A percentile compares a stretch with the other conserved stretches of the same genome.
Conservation (phyloP, 2,329 filamentous ascomycete genomes). For the Drechmeria coniospora region DNA sequence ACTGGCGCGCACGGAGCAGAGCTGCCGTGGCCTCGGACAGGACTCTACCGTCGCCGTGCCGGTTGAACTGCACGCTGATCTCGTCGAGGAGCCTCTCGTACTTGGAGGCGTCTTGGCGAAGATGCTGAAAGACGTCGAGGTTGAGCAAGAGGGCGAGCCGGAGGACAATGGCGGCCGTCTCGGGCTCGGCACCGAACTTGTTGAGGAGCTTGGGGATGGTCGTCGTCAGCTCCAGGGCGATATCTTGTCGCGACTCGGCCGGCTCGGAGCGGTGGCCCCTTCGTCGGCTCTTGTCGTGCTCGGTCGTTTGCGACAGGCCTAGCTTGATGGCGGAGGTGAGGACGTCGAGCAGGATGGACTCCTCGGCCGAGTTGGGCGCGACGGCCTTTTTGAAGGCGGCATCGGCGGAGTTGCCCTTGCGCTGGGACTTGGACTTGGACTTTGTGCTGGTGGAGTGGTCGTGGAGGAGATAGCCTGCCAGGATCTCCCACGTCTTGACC, state of each 20-base stretch:
- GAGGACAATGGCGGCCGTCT: slow-evolving; percentile 73
- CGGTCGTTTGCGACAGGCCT: slow-evolving; percentile 49
- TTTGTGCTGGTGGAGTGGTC: slow-evolving; percentile 62
- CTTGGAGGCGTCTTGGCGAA: slow-evolving; percentile 70
- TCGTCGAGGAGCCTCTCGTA: slow-evolving; percentile 76
- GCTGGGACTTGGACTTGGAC: slow-evolving; percentile 33
- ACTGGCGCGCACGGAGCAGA: slow-evolving; percentile 70
- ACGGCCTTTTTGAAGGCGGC: slow-evolving; percentile 54
- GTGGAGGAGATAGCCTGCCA: slow-evolving; percentile 82
- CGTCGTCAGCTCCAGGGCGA: slow-evolving; percentile 60
- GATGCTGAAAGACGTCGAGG: slow-evolving; percentile 72
- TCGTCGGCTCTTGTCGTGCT: slow-evolving; percentile 46
- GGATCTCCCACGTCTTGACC: slow-evolving; percentile 70
- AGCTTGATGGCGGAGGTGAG: slow-evolving; percentile 70
- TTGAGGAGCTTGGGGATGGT: slow-evolving; percentile 75
- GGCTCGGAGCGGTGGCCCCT: slow-evolving; percentile 46
- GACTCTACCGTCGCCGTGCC: slow-evolving; percentile 78
- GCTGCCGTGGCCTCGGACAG: slow-evolving; percentile 71
- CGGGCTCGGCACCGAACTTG: slow-evolving; percentile 83
- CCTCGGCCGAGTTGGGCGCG: slow-evolving; percentile 60
- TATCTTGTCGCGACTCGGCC: slow-evolving; percentile 58
- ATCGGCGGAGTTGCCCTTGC: slow-evolving; percentile 38
- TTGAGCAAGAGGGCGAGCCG: slow-evolving; percentile 77
- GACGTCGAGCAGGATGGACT: slow-evolving; percentile 74
- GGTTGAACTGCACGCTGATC: slow-evolving; percentile 82